Evolutionary conservation across 495 filamentous ascomycete species (phyloP), one percentile per base, ranked within the genome.

Genomic region (Coniosporium apollinis): DNA sequence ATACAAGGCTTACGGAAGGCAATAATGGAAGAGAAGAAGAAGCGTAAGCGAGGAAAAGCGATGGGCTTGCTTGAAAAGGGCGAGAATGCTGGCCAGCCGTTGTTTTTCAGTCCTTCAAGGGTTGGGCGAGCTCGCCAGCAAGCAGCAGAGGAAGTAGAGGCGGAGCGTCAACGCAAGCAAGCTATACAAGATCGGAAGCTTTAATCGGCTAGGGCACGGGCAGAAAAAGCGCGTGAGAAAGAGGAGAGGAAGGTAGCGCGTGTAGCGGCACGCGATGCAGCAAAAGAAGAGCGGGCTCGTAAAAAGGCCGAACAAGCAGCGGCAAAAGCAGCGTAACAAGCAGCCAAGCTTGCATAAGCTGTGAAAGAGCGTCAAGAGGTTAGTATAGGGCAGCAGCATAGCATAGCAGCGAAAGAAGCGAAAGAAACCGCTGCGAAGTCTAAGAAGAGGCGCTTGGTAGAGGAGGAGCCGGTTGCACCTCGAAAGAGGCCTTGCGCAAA

Each of bases 21-120:
- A 26, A 26, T 26, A 26, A 26, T n/a, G 22, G 22, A 26, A 26
- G 22, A 26, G 22, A 26, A 26, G 22, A 26, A 26, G 22, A 26
- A 26, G 22, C 22, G n/a, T n/a, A 26, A 26, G 22, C 22, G 22
- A 7, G 22, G 22, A 26, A 26, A 26, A 26, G 22, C 22, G n/a
- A n/a, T n/a, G n/a, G n/a, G n/a, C n/a, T n/a, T n/a, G n/a, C n/a
- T n/a, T n/a, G n/a, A n/a, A n/a, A 26, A 26, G 22, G 22, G 22
- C 7, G 22, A 26, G 22, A 26, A 26, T 26, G 22, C 22, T 26
- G 22, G 22, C 22, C 22, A 26, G 22, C 22, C 22, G 22, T 26
- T 26, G 22, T 26, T 26, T 26, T 26, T 26, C n/a, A 26, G 22
- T 26, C 22, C 22, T 26, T 26, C 22, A n/a, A 26, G 22, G 22